Percentiles rank a stretch among this genome's conserved stretches.
Conservation (phyloP, 352 stramenopile genomes). For the Saprolegnia parasitica region DNA sequence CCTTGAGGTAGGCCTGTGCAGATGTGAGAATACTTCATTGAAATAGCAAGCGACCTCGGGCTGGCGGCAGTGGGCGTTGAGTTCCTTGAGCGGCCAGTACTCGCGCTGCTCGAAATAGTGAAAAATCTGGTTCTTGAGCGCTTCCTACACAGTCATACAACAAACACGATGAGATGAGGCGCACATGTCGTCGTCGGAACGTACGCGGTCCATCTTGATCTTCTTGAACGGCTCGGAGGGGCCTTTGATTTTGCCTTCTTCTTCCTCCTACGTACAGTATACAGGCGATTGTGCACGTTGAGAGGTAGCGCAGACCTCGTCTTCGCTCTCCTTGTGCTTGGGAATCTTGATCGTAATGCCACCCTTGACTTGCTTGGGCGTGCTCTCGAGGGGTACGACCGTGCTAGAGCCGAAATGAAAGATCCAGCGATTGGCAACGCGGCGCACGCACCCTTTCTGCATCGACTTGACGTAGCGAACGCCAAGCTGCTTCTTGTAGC, state of each 20-base stretch:
- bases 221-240: conserved; percentile 70
- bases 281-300: background rate
- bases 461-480: conserved; percentile 83
- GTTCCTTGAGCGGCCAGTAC: conserved; percentile 84
- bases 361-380: conserved; percentile 27
- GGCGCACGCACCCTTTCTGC: conserved; percentile 30
- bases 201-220: conserved; percentile 87
- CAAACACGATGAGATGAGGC: background rate
- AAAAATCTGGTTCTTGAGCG: conserved; percentile 85
- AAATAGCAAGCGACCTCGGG: conserved; percentile 55
- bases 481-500: conserved; percentile 83
- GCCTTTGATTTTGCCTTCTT: conserved; percentile 48
- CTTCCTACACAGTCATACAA: conserved; percentile 46
- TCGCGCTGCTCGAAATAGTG: conserved; percentile 84
- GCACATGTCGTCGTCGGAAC: too few relatives aligned
- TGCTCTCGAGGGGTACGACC: conserved; percentile 26
- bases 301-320: conserved; percentile 7
- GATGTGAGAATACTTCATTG: background rate
- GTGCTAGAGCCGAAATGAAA: conserved; percentile 23
- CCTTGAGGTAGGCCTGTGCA: conserved; percentile 75
- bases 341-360: conserved; percentile 27
- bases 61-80: conserved; percentile 84
- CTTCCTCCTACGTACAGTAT: conserved; percentile 33
- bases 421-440: background rate
- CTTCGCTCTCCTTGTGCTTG: conserved; percentile 27